phyloP scores from a whole-genome alignment of 345 rosid species.

The Citrus sinensis region DNA sequence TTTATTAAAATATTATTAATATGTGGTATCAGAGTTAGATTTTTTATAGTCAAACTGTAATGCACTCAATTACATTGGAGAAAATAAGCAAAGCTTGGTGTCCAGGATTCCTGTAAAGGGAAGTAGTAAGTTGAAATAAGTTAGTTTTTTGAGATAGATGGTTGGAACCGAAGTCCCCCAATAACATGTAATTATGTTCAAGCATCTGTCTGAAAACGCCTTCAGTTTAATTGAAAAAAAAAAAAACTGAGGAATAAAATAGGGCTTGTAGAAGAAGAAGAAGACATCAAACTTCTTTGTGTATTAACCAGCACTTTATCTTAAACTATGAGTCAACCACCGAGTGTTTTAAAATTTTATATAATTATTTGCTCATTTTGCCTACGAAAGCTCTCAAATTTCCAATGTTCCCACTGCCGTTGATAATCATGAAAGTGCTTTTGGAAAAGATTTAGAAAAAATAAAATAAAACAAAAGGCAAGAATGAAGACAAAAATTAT shows the following conservation, averaged over 20 bases:
- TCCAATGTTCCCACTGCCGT: not conserved
- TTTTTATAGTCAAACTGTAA: no score
- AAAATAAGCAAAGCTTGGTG: no score
- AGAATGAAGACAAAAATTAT: not conserved
- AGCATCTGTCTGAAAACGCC: no score
- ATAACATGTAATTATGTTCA: no score
- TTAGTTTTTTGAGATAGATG: no score
- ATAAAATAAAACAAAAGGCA: not conserved
- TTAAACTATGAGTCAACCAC: slow-evolving; percentile 17
- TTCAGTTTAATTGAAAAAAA: no score
- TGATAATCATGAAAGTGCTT: slow-evolving; percentile 2
- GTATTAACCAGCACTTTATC: slow-evolving; percentile 6
- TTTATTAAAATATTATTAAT: no score
- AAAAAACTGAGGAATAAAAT: not conserved
- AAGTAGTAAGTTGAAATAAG: no score
- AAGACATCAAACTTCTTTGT: slow-evolving; percentile 21
- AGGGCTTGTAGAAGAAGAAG: slow-evolving; percentile 5
- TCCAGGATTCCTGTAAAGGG: no score
- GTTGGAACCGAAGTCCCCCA: no score
- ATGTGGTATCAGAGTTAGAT: no score
- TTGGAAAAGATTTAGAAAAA: not conserved
- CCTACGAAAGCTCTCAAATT: not conserved
- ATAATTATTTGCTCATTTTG: not conserved
- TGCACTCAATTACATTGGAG: no score
- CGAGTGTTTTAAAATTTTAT: not conserved